A percentile compares a stretch with the other conserved stretches of the same genome.
These are phyloP conservation scores for Linaria vulgaris DNA, from an alignment of 257 asterid genomes.

Conservation along the genomic window DNA sequence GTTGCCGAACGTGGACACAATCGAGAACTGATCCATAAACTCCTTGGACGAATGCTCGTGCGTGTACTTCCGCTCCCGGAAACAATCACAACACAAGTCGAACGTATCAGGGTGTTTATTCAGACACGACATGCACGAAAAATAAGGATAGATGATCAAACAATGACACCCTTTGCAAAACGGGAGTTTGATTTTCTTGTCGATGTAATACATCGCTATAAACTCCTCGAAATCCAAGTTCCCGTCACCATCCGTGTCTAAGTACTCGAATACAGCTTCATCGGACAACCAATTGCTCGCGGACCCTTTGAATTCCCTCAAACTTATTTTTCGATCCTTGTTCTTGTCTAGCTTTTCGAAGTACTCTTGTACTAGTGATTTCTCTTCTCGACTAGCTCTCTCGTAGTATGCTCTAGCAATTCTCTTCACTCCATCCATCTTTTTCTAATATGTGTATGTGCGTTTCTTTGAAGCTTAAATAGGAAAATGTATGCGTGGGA, in stretches of 20 bases:
- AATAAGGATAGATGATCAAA: slow-evolving; percentile 28
- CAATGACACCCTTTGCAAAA: slow-evolving; percentile 22
- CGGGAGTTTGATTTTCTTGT: slow-evolving; percentile 7
- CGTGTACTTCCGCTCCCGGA: not conserved
- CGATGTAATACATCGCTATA: slow-evolving; percentile 33
- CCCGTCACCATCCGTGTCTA: slow-evolving; percentile 33
- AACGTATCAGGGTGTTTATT: slow-evolving; percentile 8
- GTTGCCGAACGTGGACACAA: not conserved
- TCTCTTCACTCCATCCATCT: slow-evolving; percentile 32
- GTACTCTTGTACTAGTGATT: not conserved
- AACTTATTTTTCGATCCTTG: slow-evolving; percentile 29
- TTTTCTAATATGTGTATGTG: not conserved
- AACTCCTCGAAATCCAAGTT: slow-evolving; percentile 26
- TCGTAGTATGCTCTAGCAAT: slow-evolving; percentile 32
- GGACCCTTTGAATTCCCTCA: slow-evolving; percentile 19
- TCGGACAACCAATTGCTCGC: slow-evolving; percentile 1
- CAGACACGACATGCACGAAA: slow-evolving; percentile 35
- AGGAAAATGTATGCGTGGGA: too few relatives aligned
- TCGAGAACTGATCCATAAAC: slow-evolving; percentile 31
- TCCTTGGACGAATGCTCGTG: slow-evolving; percentile 29
- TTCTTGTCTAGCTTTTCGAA: slow-evolving; percentile 25
- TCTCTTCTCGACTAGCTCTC: slow-evolving; percentile 30
- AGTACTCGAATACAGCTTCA: slow-evolving; percentile 25
- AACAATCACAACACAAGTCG: slow-evolving; percentile 37
- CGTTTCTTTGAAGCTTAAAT: too few relatives aligned